Percentiles rank a stretch among this genome's conserved stretches.
Conservation (phyloP, 1,284 basidiomycete genomes). For the Flammula alnicola region DNA sequence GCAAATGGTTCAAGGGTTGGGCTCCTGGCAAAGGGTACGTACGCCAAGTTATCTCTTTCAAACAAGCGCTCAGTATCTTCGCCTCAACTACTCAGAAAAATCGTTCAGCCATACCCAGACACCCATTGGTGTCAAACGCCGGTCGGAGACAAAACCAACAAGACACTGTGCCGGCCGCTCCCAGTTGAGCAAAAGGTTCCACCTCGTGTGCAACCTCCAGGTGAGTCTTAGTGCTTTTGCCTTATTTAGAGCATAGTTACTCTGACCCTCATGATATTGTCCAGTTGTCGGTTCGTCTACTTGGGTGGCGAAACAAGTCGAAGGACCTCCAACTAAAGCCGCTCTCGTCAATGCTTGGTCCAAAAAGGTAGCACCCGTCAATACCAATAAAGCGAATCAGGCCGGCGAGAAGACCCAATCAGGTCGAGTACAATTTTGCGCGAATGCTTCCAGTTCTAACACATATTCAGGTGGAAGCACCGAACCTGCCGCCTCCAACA, state of each 20-base stretch:
- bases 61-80: background rate
- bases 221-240: constrained; percentile 27
- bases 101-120: constrained; percentile 58
- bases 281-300: constrained; percentile 45
- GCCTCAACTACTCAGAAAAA: constrained; percentile 28
- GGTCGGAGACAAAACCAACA: constrained; percentile 56
- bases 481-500: too few species aligned
- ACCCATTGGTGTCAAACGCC: constrained; percentile 58
- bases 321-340: constrained; percentile 5
- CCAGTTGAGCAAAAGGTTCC: constrained; percentile 43
- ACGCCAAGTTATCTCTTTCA: background rate
- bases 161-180: constrained; percentile 60
- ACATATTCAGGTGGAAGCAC: too few species aligned
- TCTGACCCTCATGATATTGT: background rate
- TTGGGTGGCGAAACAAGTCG: constrained; percentile 36
- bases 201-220: constrained; percentile 33
- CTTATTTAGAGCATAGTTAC: background rate
- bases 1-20: constrained; percentile 61
- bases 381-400: background rate
- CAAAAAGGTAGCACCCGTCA: background rate
- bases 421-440: background rate
- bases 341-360: constrained; percentile 3
- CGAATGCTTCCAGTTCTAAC: background rate
- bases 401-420: background rate
- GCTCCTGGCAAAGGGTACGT: constrained; percentile 42